Evolutionary conservation across 495 filamentous ascomycete genomes (phyloP).

Genomic region (Tuber magnatum): DNA sequence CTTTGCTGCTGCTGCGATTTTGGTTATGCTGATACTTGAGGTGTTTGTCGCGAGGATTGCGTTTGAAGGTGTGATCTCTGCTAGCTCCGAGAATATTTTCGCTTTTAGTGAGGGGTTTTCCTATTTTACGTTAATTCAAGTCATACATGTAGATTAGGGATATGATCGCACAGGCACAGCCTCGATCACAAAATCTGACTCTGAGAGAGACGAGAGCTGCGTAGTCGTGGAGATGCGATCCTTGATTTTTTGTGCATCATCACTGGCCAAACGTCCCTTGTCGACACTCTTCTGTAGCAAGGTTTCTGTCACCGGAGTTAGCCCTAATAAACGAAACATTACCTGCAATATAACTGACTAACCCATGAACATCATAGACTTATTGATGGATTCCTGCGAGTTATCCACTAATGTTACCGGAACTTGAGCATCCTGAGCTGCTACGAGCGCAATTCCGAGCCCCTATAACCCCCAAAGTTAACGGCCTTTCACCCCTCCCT

Average conservation of each 20-base stretch:
- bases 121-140: constrained; percentile 3
- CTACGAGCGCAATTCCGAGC: constrained; percentile 91
- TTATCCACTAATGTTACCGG: constrained; percentile 82
- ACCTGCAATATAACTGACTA: constrained; percentile 2
- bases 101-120: constrained; percentile 84
- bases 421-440: constrained; percentile 73
- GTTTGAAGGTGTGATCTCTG: constrained; percentile 74
- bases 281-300: constrained; percentile 85
- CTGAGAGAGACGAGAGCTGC: constrained; percentile 67
- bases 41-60: constrained; percentile 96
- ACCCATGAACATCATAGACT: constrained; percentile 82
- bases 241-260: constrained; percentile 63
- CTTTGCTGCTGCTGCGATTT: constrained; percentile 79
- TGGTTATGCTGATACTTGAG: constrained; percentile 93
- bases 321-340: constrained; percentile 1
- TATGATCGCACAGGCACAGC: constrained; percentile 58
- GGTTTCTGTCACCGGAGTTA: constrained; percentile 54
- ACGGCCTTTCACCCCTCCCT: constrained; percentile 28
- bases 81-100: constrained; percentile 76
- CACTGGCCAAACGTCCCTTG: constrained; percentile 72
- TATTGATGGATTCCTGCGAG: constrained; percentile 79
- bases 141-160: background rate
- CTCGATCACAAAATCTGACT: constrained; percentile 95
- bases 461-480: constrained; percentile 52
- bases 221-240: constrained; percentile 62